Evolutionary conservation across 1,284 basidiomycete species (phyloP), one percentile per base, ranked within the genome.

Genomic region (Schizophyllum amplum): DNA sequence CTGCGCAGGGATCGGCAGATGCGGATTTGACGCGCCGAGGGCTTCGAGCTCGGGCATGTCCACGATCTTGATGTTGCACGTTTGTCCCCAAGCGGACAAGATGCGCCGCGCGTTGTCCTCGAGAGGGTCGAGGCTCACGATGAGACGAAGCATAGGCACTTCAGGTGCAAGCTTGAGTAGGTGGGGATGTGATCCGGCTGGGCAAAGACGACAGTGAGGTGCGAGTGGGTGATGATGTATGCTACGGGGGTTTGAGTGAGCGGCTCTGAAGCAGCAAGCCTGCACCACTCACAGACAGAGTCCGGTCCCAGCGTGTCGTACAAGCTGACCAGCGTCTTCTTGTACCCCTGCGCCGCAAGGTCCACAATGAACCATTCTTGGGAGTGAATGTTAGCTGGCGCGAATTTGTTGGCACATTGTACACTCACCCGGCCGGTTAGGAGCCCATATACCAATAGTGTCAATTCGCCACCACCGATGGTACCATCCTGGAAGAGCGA

Each of bases 261-360:
- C 53, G 26, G 24, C 22, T 66, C 52, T 54, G 51, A 20, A 55
- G 5, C 24, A 21, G 48, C 47, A 59, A 20, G 25, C 48, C 24
- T 23, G 51, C 56, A 9, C 49, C 33, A 66, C 83, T 71, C 62
- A 88, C 88, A 87, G 60, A 89, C 86, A 51, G 87, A 81, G 63
- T 92, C 87, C 61, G 84, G 86, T 4, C 95, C 95, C 51, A 97
- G 75, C 0, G 94, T 96, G 68, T 97, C 94, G 71, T 98, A 98
- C 61, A 98, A 75, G 65, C 86, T 87, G 58, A 95, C 91, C 20
- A 84, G 79, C 27, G 94, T 86, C 67, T 90, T 86, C n/a, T 79
- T 78, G 68, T 95, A 96, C 7, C 85, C 87, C 58, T 90, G 83
- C 58, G 85, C 74, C 13, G 90, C 88, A 55, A 92, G 75, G 65